Percentiles rank a stretch among this genome's conserved stretches.
These are phyloP conservation scores for Magnusiomyces paraingens DNA, from an alignment of 1,139 yeast species.

Conservation along the genomic window DNA sequence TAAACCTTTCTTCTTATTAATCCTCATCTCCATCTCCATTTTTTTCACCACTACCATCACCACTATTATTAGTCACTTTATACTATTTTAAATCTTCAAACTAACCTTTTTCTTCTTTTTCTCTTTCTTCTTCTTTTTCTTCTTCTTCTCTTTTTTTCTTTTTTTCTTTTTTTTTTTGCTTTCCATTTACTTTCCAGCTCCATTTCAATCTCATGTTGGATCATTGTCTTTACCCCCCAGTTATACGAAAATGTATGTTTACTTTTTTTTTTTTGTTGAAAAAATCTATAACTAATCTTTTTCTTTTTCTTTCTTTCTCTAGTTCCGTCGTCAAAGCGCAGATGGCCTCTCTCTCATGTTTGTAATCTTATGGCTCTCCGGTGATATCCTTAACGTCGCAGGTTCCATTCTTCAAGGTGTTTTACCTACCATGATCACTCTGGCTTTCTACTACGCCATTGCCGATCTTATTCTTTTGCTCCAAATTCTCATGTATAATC, in stretches of 20 bases:
- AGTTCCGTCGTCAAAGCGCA: conserved; percentile 68
- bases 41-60: too few species aligned
- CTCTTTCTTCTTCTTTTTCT: too few species aligned
- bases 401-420: conserved; percentile 87
- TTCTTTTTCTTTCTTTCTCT: background rate
- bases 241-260: conserved; percentile 64
- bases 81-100: too few species aligned
- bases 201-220: conserved; percentile 3
- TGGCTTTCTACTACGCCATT: conserved; percentile 84
- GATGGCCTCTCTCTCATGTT: conserved; percentile 82
- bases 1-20: too few species aligned
- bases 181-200: background rate
- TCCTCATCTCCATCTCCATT: conserved; percentile 4
- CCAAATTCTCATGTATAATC: conserved; percentile 71
- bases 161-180: too few species aligned
- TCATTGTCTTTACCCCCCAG: conserved; percentile 37
- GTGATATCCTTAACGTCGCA: conserved; percentile 84
- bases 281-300: too few species aligned
- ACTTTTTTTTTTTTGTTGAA: background rate
- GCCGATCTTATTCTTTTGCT: conserved; percentile 79
- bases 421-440: conserved; percentile 76
- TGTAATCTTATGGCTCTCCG: conserved; percentile 80
- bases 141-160: too few species aligned
- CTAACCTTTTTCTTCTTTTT: too few species aligned
- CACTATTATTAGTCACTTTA: too few species aligned